Conservation (phyloP, 1,284 basidiomycete species). For the Cryptococcus sp. region DNA sequence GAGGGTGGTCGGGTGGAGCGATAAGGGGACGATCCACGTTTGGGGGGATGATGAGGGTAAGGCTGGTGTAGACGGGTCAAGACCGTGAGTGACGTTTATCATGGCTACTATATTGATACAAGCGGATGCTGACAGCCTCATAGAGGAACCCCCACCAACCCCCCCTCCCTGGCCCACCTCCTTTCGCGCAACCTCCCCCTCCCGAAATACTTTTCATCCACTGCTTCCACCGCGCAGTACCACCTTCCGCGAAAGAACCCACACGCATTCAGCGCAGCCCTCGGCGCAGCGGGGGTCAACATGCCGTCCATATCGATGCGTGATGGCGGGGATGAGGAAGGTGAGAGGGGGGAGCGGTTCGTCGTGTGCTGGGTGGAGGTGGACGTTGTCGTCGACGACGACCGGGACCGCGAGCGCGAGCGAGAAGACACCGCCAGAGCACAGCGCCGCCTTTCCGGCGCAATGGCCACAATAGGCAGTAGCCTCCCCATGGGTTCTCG, state of each 20-base stretch:
- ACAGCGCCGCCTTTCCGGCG: background rate
- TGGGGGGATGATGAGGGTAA: constrained; percentile 53
- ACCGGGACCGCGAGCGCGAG: constrained; percentile 2
- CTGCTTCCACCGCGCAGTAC: constrained; percentile 91
- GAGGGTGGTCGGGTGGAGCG: constrained; percentile 61
- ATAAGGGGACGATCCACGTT: constrained; percentile 93
- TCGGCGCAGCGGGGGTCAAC: constrained; percentile 49
- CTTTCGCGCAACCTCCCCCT: constrained; percentile 72
- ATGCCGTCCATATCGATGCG: constrained; percentile 28
- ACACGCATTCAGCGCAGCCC: constrained; percentile 40
- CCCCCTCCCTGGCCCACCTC: constrained; percentile 64
- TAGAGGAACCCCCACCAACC: constrained; percentile 14
- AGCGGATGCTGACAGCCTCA: background rate
- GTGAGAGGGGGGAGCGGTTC: constrained; percentile 67
- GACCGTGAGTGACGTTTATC: constrained; percentile 6
- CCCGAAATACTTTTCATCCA: constrained; percentile 87
- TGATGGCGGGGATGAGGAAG: constrained; percentile 46
- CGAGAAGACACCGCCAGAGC: constrained; percentile 15
- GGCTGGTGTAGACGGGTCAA: constrained; percentile 1
- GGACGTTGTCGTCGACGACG: constrained; percentile 35
- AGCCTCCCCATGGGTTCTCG: constrained; percentile 21
- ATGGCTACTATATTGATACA: too few species aligned
- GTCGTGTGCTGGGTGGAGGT: constrained; percentile 77
- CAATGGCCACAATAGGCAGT: background rate
- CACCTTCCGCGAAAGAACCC: constrained; percentile 64